Evolutionary conservation across 768 basidiomycete species (phyloP).

Genomic region (Xerocomellus amylosporus): DNA sequence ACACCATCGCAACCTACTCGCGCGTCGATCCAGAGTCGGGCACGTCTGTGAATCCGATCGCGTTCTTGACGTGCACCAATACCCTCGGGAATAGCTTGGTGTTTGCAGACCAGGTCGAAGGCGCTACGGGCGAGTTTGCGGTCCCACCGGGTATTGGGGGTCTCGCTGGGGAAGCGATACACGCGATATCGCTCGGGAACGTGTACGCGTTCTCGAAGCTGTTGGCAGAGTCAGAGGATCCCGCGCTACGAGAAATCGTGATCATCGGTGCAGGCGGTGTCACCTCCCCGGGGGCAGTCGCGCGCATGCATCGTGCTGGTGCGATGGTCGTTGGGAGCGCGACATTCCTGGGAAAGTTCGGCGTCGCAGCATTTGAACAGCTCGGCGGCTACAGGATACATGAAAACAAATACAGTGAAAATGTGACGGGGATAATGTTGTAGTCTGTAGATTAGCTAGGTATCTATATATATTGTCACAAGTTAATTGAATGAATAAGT

Average conservation of each 20-base stretch:
- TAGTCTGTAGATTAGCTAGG: conserved; percentile 18
- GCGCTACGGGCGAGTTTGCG: conserved; percentile 41
- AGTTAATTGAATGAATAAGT: conserved; percentile 31
- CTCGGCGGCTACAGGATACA: conserved; percentile 25
- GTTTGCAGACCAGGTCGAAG: conserved; percentile 52
- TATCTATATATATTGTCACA: conserved; percentile 6
- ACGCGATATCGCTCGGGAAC: conserved; percentile 76
- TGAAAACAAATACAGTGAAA: conserved; percentile 25
- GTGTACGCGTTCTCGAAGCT: conserved; percentile 60
- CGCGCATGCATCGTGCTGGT: conserved; percentile 72
- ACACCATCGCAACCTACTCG: conserved; percentile 43
- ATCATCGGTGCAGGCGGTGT: conserved; percentile 87
- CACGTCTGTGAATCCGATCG: conserved; percentile 45
- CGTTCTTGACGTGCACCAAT: conserved; percentile 79
- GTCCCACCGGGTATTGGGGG: conserved; percentile 68
- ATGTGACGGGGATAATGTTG: conserved; percentile 1
- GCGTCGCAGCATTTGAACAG: conserved; percentile 51
- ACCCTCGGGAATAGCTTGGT: conserved; percentile 71
- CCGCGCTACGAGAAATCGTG: conserved; percentile 46
- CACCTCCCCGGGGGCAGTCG: conserved; percentile 52
- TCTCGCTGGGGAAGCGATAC: conserved; percentile 72
- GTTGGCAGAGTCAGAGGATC: conserved; percentile 40
- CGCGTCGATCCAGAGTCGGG: conserved; percentile 6
- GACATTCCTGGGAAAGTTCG: conserved; percentile 53
- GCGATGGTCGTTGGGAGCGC: conserved; percentile 69